Conservation (phyloP, 352 stramenopile genomes). For the Phytophthora fragariae region DNA sequence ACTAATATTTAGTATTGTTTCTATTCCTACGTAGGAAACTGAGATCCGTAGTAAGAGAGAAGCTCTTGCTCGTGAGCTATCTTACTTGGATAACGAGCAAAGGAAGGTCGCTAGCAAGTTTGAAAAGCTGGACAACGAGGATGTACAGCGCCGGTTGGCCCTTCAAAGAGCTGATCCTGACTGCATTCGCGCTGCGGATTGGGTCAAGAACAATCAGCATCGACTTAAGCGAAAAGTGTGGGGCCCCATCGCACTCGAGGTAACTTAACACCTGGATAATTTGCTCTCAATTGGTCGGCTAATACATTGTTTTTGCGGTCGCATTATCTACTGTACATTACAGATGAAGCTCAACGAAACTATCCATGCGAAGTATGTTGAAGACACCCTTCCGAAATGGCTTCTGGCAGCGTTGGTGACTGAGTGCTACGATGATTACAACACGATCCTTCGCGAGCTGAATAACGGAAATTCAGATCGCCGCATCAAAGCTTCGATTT, state of each 20-base stretch:
- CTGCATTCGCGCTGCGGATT: conserved; percentile 78
- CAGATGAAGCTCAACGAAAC: conserved; percentile 84
- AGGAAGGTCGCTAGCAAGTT: conserved; percentile 64
- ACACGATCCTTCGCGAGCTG: conserved; percentile 76
- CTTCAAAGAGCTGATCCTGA: conserved; percentile 73
- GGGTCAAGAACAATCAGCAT: conserved; percentile 76
- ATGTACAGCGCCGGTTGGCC: conserved; percentile 67
- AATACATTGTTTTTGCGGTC: neutral
- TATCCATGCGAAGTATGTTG: conserved; percentile 85
- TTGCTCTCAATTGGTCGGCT: neutral
- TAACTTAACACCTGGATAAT: conserved; percentile 17
- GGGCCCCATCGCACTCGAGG: conserved; percentile 82
- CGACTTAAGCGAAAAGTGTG: conserved; percentile 82
- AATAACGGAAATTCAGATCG: conserved; percentile 54
- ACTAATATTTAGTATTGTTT: neutral
- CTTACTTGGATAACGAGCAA: conserved; percentile 57
- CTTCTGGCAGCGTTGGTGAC: conserved; percentile 76
- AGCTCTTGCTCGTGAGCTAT: conserved; percentile 55
- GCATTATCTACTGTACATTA: neutral
- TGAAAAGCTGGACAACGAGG: conserved; percentile 76
- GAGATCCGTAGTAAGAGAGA: conserved; percentile 79
- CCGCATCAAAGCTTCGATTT: conserved; percentile 69
- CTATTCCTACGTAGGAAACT: conserved; percentile 55
- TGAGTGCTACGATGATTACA: conserved; percentile 86
- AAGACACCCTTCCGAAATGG: conserved; percentile 86